phyloP scores from a whole-genome alignment of 228 moss, liverwort and hornwort genomes.

The Sphagnum fallax region DNA sequence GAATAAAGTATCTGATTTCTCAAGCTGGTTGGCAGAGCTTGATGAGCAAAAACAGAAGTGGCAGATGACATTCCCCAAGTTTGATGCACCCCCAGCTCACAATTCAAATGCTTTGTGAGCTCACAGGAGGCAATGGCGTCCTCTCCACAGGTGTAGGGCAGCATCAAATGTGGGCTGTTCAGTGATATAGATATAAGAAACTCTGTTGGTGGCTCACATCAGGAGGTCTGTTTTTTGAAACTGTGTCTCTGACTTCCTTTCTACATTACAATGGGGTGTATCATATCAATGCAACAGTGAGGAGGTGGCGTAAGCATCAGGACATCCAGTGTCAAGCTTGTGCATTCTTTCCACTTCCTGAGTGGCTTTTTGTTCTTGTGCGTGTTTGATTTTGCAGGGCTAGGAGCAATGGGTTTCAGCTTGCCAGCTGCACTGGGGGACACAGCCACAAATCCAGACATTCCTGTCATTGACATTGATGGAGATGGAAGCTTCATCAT shows the following conservation, averaged over 20 bases:
- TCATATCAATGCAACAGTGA: too few relatives aligned
- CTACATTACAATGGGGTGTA: too few relatives aligned
- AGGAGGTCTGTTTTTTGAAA: conserved; percentile 33
- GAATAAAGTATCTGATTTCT: conserved; percentile 46
- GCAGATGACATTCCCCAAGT: conserved; percentile 61
- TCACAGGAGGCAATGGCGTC: conserved; percentile 83
- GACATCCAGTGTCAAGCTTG: not conserved
- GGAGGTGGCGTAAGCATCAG: too few relatives aligned
- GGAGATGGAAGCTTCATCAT: conserved; percentile 98
- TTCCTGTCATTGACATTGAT: conserved; percentile 92
- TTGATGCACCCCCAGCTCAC: conserved; percentile 81
- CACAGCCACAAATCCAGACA: conserved; percentile 65
- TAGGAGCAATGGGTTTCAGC: conserved; percentile 99
- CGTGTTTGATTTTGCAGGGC: conserved; percentile 20
- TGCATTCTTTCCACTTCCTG: not conserved
- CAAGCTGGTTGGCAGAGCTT: conserved; percentile 68
- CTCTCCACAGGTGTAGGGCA: conserved; percentile 99
- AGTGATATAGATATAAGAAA: conserved; percentile 77
- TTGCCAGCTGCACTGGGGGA: conserved; percentile 94
- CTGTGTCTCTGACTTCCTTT: too few relatives aligned
- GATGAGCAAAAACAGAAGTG: conserved; percentile 62
- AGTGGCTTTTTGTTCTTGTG: too few relatives aligned
- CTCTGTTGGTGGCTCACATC: conserved; percentile 96
- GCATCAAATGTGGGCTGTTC: conserved; percentile 99
- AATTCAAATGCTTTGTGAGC: conserved; percentile 71